Percentiles rank a stretch among this genome's conserved stretches.
Conservation (phyloP, 2,329 filamentous ascomycete species). For the Colletotrichum sansevieriae region DNA sequence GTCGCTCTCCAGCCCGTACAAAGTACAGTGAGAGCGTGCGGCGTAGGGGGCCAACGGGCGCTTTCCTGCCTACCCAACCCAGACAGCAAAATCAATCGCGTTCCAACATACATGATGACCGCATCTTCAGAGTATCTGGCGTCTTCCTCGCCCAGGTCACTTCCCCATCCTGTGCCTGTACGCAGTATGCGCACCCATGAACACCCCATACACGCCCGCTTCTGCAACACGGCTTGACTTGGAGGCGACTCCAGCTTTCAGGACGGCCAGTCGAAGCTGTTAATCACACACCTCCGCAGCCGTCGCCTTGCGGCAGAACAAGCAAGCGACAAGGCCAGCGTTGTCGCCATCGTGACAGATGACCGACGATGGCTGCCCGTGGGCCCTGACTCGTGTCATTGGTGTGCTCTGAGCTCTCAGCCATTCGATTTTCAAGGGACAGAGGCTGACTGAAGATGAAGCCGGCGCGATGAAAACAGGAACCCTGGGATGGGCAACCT, state of each 20-base stretch:
- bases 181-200: conserved; percentile 15
- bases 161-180: conserved; percentile 27
- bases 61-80: conserved; percentile 12
- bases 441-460: conserved; percentile 39
- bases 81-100: conserved; percentile 25
- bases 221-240: conserved; percentile 32
- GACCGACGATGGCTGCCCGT: conserved; percentile 13
- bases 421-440: conserved; percentile 1
- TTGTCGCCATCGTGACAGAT: conserved; percentile 38
- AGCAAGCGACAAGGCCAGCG: conserved; percentile 20
- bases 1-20: conserved; percentile 13
- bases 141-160: conserved; percentile 10
- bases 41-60: conserved; percentile 17
- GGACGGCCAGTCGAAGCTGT: conserved; percentile 13
- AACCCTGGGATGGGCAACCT: conserved; percentile 23
- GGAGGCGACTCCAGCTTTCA: conserved; percentile 31
- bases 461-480: conserved; percentile 37
- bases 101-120: conserved; percentile 41
- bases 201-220: conserved; percentile 32
- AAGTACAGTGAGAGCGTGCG: conserved; percentile 3
- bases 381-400: conserved; percentile 27
- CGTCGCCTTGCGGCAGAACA: conserved; percentile 31
- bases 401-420: conserved; percentile 25
- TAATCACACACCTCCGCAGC: conserved; percentile 33
- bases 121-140: conserved; percentile 38